A percentile compares a stretch with the other conserved stretches of the same genome.
Evolutionary conservation across 208 protist genomes (phyloP).

Genomic region (Kentomonas sorsogonicus): DNA sequence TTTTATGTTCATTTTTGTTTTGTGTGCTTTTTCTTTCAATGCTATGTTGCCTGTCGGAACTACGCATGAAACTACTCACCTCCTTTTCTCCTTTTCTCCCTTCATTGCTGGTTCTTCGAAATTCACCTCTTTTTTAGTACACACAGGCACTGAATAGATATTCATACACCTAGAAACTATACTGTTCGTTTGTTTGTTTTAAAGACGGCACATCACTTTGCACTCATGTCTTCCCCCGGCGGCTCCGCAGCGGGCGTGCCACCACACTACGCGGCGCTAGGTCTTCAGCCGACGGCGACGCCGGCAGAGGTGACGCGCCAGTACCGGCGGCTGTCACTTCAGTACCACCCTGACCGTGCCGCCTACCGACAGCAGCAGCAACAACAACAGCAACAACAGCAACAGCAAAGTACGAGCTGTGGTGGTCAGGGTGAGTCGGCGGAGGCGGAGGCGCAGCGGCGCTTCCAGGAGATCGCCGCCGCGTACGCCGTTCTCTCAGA

Average conservation of each 20-base stretch:
- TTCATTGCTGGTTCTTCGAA: too few relatives aligned
- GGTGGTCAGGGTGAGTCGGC: background rate
- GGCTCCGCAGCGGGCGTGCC: conserved; percentile 20
- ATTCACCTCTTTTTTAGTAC: too few relatives aligned
- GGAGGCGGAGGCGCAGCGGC: conserved; percentile 26
- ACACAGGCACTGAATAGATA: too few relatives aligned
- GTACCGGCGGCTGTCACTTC: conserved; percentile 63
- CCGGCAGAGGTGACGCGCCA: conserved; percentile 42
- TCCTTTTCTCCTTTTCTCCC: too few relatives aligned
- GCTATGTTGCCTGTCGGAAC: too few relatives aligned
- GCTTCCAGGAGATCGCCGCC: conserved; percentile 65
- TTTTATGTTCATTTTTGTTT: background rate
- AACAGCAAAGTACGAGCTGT: background rate
- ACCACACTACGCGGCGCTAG: conserved; percentile 57
- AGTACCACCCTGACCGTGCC: conserved; percentile 72
- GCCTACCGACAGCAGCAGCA: conserved; percentile 32
- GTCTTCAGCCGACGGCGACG: conserved; percentile 48
- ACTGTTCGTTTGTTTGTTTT: too few relatives aligned
- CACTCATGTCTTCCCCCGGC: too few relatives aligned
- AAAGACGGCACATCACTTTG: too few relatives aligned
- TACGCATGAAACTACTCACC: too few relatives aligned
- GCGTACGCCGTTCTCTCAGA: conserved; percentile 75
- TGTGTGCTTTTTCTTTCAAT: background rate
- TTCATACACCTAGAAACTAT: too few relatives aligned
- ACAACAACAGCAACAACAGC: conserved; percentile 6